These are phyloP conservation scores for Stipa capillata DNA, from an alignment of 176 grass and related monocot genomes.

Conservation along the genomic window DNA sequence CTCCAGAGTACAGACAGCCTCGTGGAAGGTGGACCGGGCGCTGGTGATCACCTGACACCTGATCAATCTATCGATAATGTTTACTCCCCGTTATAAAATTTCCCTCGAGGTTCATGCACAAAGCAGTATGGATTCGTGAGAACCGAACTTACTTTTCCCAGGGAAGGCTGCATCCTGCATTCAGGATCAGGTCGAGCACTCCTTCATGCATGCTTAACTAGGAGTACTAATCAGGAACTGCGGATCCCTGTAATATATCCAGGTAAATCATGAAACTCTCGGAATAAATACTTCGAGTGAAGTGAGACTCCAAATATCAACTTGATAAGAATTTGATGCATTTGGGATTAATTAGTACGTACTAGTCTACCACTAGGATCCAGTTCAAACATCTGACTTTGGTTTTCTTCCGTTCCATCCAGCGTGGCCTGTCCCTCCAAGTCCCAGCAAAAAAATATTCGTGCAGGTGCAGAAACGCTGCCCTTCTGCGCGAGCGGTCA, in stretches of 20 bases:
- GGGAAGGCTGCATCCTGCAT: neutral
- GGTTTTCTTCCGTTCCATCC: neutral
- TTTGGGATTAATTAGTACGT: neutral
- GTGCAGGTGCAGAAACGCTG: neutral
- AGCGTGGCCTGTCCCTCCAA: conserved; percentile 20
- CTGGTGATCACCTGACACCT: neutral
- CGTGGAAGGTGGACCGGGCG: neutral
- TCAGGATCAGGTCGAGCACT: neutral
- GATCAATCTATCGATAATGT: neutral
- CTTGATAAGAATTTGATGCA: neutral
- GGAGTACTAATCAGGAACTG: too few species aligned
- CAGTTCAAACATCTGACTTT: neutral
- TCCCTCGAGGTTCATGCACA: neutral
- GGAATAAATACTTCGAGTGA: neutral
- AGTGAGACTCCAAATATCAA: neutral
- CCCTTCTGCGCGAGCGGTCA: neutral
- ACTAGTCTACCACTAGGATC: neutral
- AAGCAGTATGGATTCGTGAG: neutral
- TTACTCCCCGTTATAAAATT: neutral
- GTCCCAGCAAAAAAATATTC: neutral
- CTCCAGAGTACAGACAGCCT: neutral
- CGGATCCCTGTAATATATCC: too few species aligned
- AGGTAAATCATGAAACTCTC: neutral
- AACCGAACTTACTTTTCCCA: neutral
- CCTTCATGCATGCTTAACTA: too few species aligned